Base-by-base conservation (phyloP, 2,329 filamentous ascomycete genomes). In the Torrubiella hemipterigena region DNA sequence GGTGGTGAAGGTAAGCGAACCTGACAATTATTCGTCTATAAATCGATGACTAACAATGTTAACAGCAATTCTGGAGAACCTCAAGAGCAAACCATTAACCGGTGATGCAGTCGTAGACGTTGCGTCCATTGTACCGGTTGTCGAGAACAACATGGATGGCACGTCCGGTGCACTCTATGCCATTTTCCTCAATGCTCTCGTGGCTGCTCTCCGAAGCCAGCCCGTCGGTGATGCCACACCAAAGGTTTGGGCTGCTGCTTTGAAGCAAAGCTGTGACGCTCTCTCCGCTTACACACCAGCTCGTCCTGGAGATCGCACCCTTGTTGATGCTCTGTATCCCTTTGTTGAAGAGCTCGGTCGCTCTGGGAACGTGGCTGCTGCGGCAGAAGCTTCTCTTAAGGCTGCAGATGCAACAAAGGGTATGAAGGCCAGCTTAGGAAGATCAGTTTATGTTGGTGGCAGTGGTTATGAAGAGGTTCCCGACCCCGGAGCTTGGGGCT, bases 171-270 rank as follows among this genome's bases (percentile, higher is more conserved):
- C 68, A 2, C 54, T 75, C 3, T 73, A 71, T 46, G 81, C 84
- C 48, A 94, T 95, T 52, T 94, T 93, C 65, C 66, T 94, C 38
- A 93, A 93, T 51, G 77, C 85, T 1, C 74, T 94, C 6, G 75
- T 83, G 15, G 73, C 80, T 40, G 76, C 67, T 4, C 59, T 76
- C 13, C 61, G 62, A 26, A 50, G 49, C 6, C 55, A 61, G 9
- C 47, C 54, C 0, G 48, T 59, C 3, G 60, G 61, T 8, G 46
- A 54, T 5, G 55, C 56, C 3, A 56, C 56, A 4, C 45, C 59
- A 5, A 44, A 59, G 26, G 40, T 60, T 43, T 67, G 70, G 77
- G 57, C 77, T 4, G 61, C 67, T 19, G 87, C 86, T 1, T 63
- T 95, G 11, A 64, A 76, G 39, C 67, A 75, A 43, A 82, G 84